Base-by-base conservation (phyloP, 1,284 basidiomycete species). In the Xanthoconium separans region DNA sequence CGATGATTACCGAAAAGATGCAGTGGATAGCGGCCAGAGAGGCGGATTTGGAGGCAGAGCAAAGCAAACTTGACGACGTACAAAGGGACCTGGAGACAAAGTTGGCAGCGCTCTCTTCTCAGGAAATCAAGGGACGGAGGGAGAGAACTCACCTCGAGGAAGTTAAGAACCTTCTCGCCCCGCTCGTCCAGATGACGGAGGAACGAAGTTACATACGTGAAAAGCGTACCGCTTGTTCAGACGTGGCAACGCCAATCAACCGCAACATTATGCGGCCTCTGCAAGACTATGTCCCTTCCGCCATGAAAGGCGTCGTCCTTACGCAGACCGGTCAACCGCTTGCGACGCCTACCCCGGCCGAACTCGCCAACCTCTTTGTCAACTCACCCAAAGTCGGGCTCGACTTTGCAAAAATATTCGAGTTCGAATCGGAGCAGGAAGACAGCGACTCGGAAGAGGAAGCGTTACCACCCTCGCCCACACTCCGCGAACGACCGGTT, bases 231-330 rank as follows among this genome's bases (percentile, higher is more conserved):
- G 54, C 58, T 18, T 42, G 50, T 30, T 56, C 58, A 1, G 58
- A 59, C 36, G 53, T 69, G 44, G 72, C 75, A 49, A 80, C 79
- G 2, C 78, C 81, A 0, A 61, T 69, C 20, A 68, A 63, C 11
- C 66, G 68, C 12, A 62, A 74, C 5, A 61, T 76, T 48, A 57
- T 65, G 11, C 68, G 74, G 22, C 61, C 69, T 0, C 42, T 57
- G 20, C 61, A 62, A 55, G 65, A 72, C 40, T 59, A 65, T 22
- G 64, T 72, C 20, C 79, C 79, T 2, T 87, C 85, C 2, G 88
- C 89, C 0, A 92, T 92, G 90, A 89, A 89, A 65, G 89, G 89
- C 4, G 85, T 91, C 34, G 77, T 92, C 37, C 74, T 91, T 34
- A 91, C 89, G 0, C 73, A 81, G 3, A 90, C 89, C 0, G 89